Percentiles rank a stretch among this genome's conserved stretches.
Conservation (phyloP, 75 land plant genomes). For the Isoetes taiwanensis region DNA sequence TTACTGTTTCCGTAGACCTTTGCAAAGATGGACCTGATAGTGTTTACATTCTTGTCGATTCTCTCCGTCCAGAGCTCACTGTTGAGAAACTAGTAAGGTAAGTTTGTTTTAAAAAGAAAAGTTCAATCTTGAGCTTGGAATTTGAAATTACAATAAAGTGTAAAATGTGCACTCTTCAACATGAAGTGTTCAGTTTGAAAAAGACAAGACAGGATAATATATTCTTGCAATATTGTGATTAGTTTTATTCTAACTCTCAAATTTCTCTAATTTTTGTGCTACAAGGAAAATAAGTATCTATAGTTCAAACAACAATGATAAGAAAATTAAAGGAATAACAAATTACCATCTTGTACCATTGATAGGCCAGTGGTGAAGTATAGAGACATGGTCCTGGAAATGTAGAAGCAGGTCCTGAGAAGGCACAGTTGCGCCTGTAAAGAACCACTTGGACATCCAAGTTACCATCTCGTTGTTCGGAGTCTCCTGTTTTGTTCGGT, state of each 20-base stretch:
- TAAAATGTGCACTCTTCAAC: too few relatives aligned
- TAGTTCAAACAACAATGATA: not conserved
- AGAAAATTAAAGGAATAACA: not conserved
- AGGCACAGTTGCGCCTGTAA: constrained; percentile 4
- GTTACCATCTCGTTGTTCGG: not conserved
- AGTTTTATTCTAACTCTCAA: not conserved
- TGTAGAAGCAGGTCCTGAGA: not conserved
- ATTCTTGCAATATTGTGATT: too few relatives aligned
- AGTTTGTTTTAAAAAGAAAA: too few relatives aligned
- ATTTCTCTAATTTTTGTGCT: not conserved
- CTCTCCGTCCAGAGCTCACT: not conserved
- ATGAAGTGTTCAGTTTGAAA: too few relatives aligned
- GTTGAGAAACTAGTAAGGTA: too few relatives aligned
- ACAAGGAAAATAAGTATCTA: not conserved
- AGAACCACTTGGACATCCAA: constrained; percentile 1
- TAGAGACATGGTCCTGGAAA: constrained; percentile 4
- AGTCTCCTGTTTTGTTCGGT: too few relatives aligned
- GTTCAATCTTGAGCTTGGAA: too few relatives aligned
- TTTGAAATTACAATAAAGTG: too few relatives aligned
- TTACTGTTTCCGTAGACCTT: not conserved
- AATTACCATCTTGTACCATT: not conserved
- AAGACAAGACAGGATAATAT: too few relatives aligned
- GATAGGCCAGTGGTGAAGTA: not conserved
- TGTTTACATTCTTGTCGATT: not conserved
- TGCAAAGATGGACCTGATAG: not conserved